Conservation (phyloP, 2,329 filamentous ascomycete species). For the Aspergillus pseudoterreus region DNA sequence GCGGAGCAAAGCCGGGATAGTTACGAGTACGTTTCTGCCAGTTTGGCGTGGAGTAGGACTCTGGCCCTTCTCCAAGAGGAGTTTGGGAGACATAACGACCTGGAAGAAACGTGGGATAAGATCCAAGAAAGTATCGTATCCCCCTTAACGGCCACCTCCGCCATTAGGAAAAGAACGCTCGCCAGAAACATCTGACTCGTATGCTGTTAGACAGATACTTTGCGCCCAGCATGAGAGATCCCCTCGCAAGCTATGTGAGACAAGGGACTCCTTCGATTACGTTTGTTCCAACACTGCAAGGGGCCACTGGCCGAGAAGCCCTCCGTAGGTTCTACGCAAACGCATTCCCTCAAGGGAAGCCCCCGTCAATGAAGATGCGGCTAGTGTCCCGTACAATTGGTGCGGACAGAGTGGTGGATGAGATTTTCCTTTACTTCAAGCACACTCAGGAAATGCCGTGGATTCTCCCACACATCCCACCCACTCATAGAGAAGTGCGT, state of each 20-base stretch:
- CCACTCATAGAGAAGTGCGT: slow-evolving; percentile 1
- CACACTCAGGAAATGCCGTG: slow-evolving; percentile 4
- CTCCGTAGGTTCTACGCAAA: not conserved
- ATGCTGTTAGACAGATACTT: not conserved
- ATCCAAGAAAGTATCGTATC: not conserved
- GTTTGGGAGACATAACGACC: not conserved
- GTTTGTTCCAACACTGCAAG: not conserved
- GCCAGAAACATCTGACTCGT: not conserved
- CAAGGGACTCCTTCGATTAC: not conserved
- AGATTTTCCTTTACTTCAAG: slow-evolving; percentile 3
- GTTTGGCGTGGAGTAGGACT: slow-evolving; percentile 6
- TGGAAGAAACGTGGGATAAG: not conserved
- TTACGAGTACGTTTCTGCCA: not conserved
- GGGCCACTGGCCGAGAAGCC: not conserved
- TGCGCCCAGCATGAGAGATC: not conserved
- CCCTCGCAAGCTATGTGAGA: not conserved
- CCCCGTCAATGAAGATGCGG: not conserved
- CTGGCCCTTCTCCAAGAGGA: slow-evolving; percentile 1
- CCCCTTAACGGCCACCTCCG: not conserved
- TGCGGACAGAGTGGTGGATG: slow-evolving; percentile 4
- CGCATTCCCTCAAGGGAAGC: not conserved
- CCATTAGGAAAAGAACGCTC: not conserved
- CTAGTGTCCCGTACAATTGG: slow-evolving; percentile 3
- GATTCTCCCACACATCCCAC: slow-evolving; percentile 4
- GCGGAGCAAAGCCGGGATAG: not conserved